phyloP scores from a whole-genome alignment of 352 stramenopile genomes.

The Blastocystis sp. region DNA sequence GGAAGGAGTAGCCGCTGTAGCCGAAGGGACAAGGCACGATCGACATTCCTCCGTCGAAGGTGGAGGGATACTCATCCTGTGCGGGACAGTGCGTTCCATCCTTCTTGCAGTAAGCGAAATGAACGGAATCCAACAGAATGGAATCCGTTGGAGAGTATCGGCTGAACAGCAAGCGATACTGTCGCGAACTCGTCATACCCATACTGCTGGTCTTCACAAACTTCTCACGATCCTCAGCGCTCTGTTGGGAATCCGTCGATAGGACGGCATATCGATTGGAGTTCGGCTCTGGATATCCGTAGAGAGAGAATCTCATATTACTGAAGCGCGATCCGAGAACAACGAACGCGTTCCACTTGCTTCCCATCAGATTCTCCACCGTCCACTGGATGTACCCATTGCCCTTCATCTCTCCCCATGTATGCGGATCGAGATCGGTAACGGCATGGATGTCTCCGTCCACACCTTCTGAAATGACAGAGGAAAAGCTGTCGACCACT shows the following conservation, averaged over 20 bases:
- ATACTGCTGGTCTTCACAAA: no score
- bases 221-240: no score
- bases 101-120: not conserved
- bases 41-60: not conserved
- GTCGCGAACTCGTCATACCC: no score
- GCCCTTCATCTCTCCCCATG: not conserved
- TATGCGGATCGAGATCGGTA: not conserved
- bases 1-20: conserved; percentile 3
- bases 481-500: not conserved
- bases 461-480: not conserved
- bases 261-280: no score
- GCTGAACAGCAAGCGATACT: no score
- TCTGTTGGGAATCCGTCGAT: no score
- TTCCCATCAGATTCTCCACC: not conserved
- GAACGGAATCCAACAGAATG: not conserved
- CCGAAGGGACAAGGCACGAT: not conserved
- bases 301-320: not conserved
- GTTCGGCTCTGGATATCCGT: not conserved
- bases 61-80: not conserved
- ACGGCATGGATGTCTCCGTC: not conserved
- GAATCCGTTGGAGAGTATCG: no score
- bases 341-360: not conserved
- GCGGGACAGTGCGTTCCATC: not conserved
- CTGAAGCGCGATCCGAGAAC: not conserved
- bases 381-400: not conserved